phyloP scores from a whole-genome alignment of 1,284 basidiomycete species.

The Gastroboletus turbinatus region DNA sequence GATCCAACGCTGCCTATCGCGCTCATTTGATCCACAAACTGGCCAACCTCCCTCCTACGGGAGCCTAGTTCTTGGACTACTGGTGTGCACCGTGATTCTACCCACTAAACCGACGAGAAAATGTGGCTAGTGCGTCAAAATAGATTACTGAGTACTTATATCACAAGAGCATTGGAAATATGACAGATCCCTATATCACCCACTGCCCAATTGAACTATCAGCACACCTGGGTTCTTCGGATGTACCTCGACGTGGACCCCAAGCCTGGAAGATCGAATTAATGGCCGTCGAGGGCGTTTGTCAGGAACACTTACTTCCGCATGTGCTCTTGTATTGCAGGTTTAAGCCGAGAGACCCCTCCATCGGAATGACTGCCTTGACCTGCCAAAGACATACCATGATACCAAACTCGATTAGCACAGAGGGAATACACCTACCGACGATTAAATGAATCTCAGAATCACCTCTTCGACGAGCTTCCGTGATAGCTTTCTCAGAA shows the following conservation, averaged over 20 bases:
- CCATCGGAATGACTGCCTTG: conserved; percentile 85
- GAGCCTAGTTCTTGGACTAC: neutral
- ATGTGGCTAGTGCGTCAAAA: neutral
- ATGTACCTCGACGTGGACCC: conserved; percentile 53
- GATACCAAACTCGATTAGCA: neutral
- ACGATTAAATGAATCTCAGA: conserved; percentile 83
- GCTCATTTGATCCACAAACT: no score
- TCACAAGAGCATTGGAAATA: neutral
- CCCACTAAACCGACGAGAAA: neutral
- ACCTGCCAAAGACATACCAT: conserved; percentile 35
- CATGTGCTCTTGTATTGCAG: conserved; percentile 88
- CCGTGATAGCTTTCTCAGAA: conserved; percentile 65
- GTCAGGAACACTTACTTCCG: conserved; percentile 49
- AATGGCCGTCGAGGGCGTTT: neutral
- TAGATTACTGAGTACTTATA: neutral
- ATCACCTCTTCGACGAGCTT: conserved; percentile 64
- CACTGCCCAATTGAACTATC: conserved; percentile 61
- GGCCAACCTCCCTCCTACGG: neutral
- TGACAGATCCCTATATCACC: conserved; percentile 2
- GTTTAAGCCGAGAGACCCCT: conserved; percentile 86
- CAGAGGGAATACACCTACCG: conserved; percentile 47
- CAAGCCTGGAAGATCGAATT: conserved; percentile 10
- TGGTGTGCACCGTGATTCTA: no score
- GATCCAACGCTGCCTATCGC: no score
- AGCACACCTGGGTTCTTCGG: conserved; percentile 84